Base-by-base conservation (phyloP, 108 stramenopile species). In the Cyclotella choctawhatcheeana region DNA sequence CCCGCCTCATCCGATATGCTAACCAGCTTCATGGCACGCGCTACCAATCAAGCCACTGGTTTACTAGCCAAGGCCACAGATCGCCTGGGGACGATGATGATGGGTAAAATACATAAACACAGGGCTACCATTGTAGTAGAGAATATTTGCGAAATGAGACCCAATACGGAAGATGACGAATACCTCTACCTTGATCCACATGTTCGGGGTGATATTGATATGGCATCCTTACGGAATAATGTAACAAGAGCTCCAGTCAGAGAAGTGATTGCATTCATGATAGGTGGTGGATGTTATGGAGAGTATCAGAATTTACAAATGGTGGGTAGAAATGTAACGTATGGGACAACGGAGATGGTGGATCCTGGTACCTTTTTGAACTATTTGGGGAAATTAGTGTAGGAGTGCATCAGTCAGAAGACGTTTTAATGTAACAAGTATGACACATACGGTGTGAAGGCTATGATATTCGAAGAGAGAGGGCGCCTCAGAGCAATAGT, bases 221-320 rank as follows among this genome's bases (percentile, higher is more conserved):
- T 92, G 22, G 88, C 89, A 33, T 44, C 72, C 33, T 73, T 93
- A 25, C 71, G 91, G 18, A 63, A 67, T 67, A 82, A 17, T 45
- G 44, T 87, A 78, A 82, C 85, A 31, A 85, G 91, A 26, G 86
- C 88, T 17, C 82, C 95, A 0, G 83, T 89, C 4, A 75, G 83
- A 37, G 92, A 99, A 69, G 95, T 91, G 4, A 95, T 98, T 58
- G 94, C 94, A 44, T 99, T 99, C 79, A 85, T 97, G 60, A 85
- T 99, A 35, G 98, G 99, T 24, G 97, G 97, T 21, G 99, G 98
- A 44, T 97, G 94, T 74, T 98, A 98, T 79, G 82, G 91, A 17
- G 99, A 99, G 83, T 98, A 98, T 70, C 96, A 98, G 63, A 98
- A 98, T 72, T 84, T 99, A 79, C 96, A 97, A 85, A 91, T 89